Base-by-base conservation (phyloP, 805 yeast species). In the Cephaloascus albidus region DNA sequence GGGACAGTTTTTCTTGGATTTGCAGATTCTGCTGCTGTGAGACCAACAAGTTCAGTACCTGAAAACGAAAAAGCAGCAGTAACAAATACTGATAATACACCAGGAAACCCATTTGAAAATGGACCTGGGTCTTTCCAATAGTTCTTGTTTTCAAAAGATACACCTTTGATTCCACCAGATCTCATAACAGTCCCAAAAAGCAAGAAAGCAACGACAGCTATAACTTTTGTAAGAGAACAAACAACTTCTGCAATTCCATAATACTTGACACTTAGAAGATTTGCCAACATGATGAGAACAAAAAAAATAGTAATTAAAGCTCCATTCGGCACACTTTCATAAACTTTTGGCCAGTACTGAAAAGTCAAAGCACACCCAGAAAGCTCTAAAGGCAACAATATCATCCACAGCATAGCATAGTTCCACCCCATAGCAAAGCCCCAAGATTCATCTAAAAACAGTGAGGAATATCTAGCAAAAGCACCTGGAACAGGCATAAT, bases 111-210 rank as follows among this genome's bases (percentile, higher is more conserved):
- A 42, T 60, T 48, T 31, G 65, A 23, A 49, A 68, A 63, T 1
- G 71, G 63, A 17, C 71, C 71, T 2, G 68, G 67, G 35, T 60
- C 39, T 38, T 54, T 53, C 76, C 76, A 72, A 49, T 68, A 68
- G 8, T 52, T 23, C 28, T 23, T 23, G 28, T 23, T 23, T 8
- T 23, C 28, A n/a, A 16, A 38, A 36, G 57, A 57, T 18, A 47
- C 49, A 18, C 51, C 37, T 3, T 65, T 65, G 46, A 58, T 57
- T 6, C 65, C 65, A 3, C 65, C 65, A 43, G 63, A 58, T 65
- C 59, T 59, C 36, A 63, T 46, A 33, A 61, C 45, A 40, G 60
- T 50, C 12, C 58, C 53, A 43, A 60, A 60, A 20, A 53, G 46
- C 49, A 61, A 53, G 43, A 61, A 54, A n/a, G 62, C 64, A 35